Percentiles rank a stretch among this genome's conserved stretches.
Conservation (phyloP, 2,329 filamentous ascomycete genomes). For the Raffaelea ambrosiae region DNA sequence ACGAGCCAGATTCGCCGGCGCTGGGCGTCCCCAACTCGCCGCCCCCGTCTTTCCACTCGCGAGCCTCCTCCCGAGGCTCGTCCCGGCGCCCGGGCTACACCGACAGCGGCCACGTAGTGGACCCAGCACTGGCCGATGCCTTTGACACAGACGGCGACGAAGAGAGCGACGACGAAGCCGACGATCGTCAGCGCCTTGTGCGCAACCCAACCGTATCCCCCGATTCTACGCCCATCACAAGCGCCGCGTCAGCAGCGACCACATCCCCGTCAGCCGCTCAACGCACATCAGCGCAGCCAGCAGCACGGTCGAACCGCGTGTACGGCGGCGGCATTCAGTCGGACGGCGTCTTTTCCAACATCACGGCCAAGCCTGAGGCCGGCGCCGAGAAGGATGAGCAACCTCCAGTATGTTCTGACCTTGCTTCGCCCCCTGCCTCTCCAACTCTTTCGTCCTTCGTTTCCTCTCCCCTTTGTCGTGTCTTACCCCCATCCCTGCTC, state of each 20-base stretch:
- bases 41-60: slow-evolving; percentile 82
- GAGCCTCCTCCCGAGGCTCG: slow-evolving; percentile 53
- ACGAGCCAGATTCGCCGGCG: slow-evolving; percentile 30
- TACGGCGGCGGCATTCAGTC: slow-evolving; percentile 70
- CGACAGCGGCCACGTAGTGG: slow-evolving; percentile 35
- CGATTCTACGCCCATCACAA: neutral
- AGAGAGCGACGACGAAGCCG: slow-evolving; percentile 70
- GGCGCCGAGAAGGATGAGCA: slow-evolving; percentile 77
- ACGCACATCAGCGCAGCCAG: slow-evolving; percentile 10
- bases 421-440: no score
- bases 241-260: slow-evolving; percentile 3
- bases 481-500: neutral
- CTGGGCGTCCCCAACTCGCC: slow-evolving; percentile 48
- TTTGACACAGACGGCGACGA: slow-evolving; percentile 79
- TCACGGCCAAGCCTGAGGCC: slow-evolving; percentile 81
- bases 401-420: slow-evolving; percentile 82
- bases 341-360: slow-evolving; percentile 93
- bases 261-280: slow-evolving; percentile 20
- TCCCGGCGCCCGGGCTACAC: neutral
- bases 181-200: slow-evolving; percentile 82
- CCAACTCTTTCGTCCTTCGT: neutral
- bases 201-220: slow-evolving; percentile 34
- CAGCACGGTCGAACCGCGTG: slow-evolving; percentile 33
- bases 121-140: slow-evolving; percentile 81
- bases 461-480: neutral